Evolutionary conservation across 2,329 filamentous ascomycete species (phyloP), one percentile per base, ranked within the genome.

Genomic region (Xylaria sp.): DNA sequence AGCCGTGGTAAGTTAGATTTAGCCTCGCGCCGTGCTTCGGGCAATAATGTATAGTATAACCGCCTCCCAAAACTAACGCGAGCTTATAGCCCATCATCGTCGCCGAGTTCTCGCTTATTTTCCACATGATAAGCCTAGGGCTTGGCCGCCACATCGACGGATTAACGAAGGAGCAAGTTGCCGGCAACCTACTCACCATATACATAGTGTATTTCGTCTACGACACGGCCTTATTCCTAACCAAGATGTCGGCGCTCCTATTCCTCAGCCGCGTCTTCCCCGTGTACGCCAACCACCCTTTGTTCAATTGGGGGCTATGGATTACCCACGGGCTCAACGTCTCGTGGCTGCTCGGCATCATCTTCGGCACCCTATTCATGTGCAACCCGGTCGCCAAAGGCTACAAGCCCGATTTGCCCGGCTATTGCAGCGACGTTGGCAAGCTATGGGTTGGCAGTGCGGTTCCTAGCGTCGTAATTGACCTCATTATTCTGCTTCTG

Each of bases 401-500:
- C 2, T 72, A 54, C 25, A 50, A 66, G 5, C 63, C 58, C 6
- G 16, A 23, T n/a, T 18, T 69, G 2, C 16, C 51, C 3, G 69
- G 66, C 2, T 35, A 25, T 23, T 73, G 70, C 54, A 50, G 60
- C 3, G 1, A 21, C 2, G 32, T 27, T 2, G 32, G 47, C 6
- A 18, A 23, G 8, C 58, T 74, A 2, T 68, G 32, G 23, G 32
- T 72, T 0, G 69, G 70, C 0, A 68, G 63, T 35, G 68, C 68
- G 5, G 44, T 72, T 1, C 69, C 69, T 6, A 74, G 69, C 48
- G 73, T 71, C 1, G 48, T 60, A 0, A 71, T 72, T 16, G 73
- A 74, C 42, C 35, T 73, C 9, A 47, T 72, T 10, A 72, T 73
- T 40, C 40, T 74, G 2, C 32, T 73, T 1, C 48, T 72, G 3